phyloP scores from a whole-genome alignment of 2,329 filamentous ascomycete species.

The Beauveria sp. region DNA sequence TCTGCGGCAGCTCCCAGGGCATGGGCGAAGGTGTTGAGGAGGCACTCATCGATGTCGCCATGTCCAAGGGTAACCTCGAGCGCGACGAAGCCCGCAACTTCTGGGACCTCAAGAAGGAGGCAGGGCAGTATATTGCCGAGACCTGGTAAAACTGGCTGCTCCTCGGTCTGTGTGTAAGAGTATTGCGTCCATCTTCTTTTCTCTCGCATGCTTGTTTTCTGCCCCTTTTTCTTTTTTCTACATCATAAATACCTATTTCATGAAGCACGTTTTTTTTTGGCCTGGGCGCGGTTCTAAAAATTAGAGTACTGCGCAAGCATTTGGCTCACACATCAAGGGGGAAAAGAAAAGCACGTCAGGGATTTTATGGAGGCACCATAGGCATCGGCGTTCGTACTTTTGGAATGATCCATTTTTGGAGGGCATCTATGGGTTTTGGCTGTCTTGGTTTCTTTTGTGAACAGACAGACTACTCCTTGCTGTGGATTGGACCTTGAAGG shows the following conservation, averaged over 20 bases:
- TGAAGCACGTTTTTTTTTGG: not conserved
- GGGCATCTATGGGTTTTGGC: not conserved
- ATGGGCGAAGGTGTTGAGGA: constrained; percentile 92
- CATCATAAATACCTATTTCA: not conserved
- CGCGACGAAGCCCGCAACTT: constrained; percentile 76
- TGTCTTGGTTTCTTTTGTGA: not conserved
- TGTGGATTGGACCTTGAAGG: not conserved
- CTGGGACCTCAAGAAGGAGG: constrained; percentile 86
- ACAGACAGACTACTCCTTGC: not conserved
- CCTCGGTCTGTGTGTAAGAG: not conserved
- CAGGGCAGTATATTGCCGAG: constrained; percentile 90
- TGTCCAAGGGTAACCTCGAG: constrained; percentile 84
- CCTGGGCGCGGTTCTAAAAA: not conserved
- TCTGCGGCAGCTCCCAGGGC: constrained; percentile 88
- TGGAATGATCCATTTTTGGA: not conserved
- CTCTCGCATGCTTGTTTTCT: not conserved
- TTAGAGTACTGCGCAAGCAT: constrained; percentile 8
- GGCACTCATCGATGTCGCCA: constrained; percentile 81
- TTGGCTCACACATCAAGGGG: not conserved
- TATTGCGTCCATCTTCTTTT: not conserved
- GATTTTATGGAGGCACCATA: constrained; percentile 3
- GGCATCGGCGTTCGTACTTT: constrained; percentile 1
- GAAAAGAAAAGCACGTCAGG: not conserved
- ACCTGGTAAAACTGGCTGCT: constrained; percentile 43
- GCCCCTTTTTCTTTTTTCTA: not conserved